Evolutionary conservation across 345 rosid species (phyloP).

Genomic region (Dipteronia dyeriana): DNA sequence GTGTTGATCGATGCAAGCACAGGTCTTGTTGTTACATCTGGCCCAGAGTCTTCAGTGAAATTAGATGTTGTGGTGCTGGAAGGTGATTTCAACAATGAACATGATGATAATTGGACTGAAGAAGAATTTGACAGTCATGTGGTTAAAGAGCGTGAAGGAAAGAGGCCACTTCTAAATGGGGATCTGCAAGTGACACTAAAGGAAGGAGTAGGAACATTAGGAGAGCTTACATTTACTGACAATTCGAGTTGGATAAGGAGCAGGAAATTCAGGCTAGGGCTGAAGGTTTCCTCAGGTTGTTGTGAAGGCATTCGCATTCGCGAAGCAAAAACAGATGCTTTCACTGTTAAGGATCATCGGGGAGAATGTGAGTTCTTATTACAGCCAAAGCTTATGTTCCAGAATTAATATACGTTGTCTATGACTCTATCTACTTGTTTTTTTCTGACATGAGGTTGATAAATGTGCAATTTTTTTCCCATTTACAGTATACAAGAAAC

Average conservation of each 20-base stretch:
- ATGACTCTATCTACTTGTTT: neutral
- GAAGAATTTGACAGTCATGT: slow-evolving; percentile 87
- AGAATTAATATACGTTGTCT: neutral
- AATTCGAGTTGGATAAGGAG: slow-evolving; percentile 99
- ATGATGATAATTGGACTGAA: slow-evolving; percentile 72
- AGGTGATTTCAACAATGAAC: slow-evolving; percentile 91
- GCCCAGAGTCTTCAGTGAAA: slow-evolving; percentile 73
- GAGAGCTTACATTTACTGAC: slow-evolving; percentile 89
- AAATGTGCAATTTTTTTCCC: slow-evolving; percentile 4
- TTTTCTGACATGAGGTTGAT: neutral
- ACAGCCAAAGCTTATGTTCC: neutral
- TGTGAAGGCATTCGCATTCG: slow-evolving; percentile 76
- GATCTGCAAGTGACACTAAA: slow-evolving; percentile 82
- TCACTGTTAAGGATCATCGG: slow-evolving; percentile 95
- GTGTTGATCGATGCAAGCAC: slow-evolving; percentile 65
- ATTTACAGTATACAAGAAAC: slow-evolving; percentile 87
- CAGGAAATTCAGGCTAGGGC: slow-evolving; percentile 93
- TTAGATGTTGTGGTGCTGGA: slow-evolving; percentile 91
- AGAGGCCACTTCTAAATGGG: slow-evolving; percentile 88
- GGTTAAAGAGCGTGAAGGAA: slow-evolving; percentile 96
- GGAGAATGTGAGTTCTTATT: slow-evolving; percentile 79
- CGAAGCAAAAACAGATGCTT: slow-evolving; percentile 97
- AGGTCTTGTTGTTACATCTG: slow-evolving; percentile 69
- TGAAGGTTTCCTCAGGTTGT: slow-evolving; percentile 67
- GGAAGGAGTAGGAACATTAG: slow-evolving; percentile 95